Base-by-base conservation (phyloP, 208 protist genomes). In the Trichomonas vaginalis region DNA sequence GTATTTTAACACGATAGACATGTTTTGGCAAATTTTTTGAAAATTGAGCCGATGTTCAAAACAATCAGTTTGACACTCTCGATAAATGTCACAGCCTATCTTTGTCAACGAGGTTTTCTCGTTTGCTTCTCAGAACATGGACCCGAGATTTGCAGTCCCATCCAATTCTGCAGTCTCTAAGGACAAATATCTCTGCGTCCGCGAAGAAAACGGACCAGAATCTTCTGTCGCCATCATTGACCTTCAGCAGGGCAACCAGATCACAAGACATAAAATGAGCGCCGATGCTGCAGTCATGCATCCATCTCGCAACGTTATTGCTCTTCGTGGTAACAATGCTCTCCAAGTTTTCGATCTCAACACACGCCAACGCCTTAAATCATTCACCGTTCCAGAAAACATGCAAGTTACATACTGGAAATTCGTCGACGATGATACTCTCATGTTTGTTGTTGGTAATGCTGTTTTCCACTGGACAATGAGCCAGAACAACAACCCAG, bases 231-330 rank as follows among this genome's bases (percentile, higher is more conserved):
- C 45, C 27, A 92, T 92, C 45, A 42, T 92, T 39, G 86, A 92
- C 32, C 86, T 92, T 51, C 86, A 92, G 46, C 17, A 48, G 17
- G 46, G 46, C 45, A 92, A 92, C 86, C 42, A 51, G 15, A 32
- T 92, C 45, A 92, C 86, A 48, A 48, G 37, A 8, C 86, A 92
- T 32, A 46, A 47, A 21, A 92, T 56, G 45, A 92, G 17, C 14
- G 86, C 86, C 0, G 86, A 92, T 92, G 27, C 86, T 39, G 86
- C 86, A 14, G 40, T 92, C 51, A 92, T 92, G 86, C 86, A 92
- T 39, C 86, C 86, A 92, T 92, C 86, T n/a, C 86, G 86, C 27
- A 92, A 92, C 15, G 37, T 92, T 39, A 92, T 92, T 47, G 86
- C 86, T 92, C 27, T 92, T 10, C 23, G 86, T n/a, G 86, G 86